phyloP scores from a whole-genome alignment of 352 stramenopile genomes.

The Globisporangium ultimum region DNA sequence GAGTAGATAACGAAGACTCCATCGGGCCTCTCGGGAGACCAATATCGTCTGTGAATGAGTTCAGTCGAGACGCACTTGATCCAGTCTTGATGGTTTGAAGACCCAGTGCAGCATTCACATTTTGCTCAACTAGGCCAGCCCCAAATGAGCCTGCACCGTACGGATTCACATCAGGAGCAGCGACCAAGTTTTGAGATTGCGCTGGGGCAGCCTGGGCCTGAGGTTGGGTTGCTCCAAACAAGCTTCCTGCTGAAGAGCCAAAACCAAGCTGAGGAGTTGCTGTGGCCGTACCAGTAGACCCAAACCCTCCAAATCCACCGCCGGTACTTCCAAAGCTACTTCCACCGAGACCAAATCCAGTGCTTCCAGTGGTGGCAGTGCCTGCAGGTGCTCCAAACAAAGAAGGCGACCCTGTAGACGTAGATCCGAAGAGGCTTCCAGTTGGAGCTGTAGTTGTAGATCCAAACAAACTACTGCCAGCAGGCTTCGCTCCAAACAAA shows the following conservation, averaged over 20 bases:
- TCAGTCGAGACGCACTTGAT: conserved; percentile 45
- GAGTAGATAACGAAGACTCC: conserved; percentile 48
- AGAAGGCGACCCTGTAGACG: conserved; percentile 29
- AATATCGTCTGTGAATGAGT: conserved; percentile 62
- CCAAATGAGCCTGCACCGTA: conserved; percentile 62
- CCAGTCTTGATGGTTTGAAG: conserved; percentile 53
- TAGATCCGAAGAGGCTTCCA: conserved; percentile 33
- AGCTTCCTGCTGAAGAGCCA: conserved; percentile 9
- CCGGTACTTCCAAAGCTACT: conserved; percentile 35
- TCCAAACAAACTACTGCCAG: conserved; percentile 31
- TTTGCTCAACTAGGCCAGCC: conserved; percentile 59
- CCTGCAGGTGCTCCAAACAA: conserved; percentile 32
- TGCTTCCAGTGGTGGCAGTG: conserved; percentile 23
- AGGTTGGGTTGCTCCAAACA: conserved; percentile 28
- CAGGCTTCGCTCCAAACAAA: conserved; percentile 46
- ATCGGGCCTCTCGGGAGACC: conserved; percentile 60
- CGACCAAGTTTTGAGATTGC: conserved; percentile 35
- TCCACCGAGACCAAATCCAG: conserved; percentile 37
- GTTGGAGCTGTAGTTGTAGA: conserved; percentile 22
- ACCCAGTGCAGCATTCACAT: conserved; percentile 52
- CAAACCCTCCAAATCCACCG: conserved; percentile 50
- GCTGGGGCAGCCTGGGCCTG: conserved; percentile 53
- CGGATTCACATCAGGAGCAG: conserved; percentile 50
- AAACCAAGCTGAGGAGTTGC: conserved; percentile 16
- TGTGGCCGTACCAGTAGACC: conserved; percentile 11